phyloP scores from a whole-genome alignment of 2,329 filamentous ascomycete genomes.

The Mycosphaerelloides madeirae region DNA sequence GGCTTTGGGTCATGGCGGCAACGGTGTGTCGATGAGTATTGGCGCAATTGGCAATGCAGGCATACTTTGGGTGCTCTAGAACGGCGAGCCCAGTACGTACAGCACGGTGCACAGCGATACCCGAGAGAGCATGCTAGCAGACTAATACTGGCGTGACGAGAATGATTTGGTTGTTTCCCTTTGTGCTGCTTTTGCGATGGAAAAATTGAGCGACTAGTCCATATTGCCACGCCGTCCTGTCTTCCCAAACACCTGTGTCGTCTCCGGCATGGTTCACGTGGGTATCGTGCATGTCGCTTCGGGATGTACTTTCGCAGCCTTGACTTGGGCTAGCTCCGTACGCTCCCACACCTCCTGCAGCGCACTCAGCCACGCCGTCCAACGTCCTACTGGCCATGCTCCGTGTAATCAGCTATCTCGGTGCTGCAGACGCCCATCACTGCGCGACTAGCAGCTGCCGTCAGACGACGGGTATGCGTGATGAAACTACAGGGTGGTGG shows the following conservation, averaged over 20 bases:
- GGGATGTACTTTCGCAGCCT: no score
- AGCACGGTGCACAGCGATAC: slow-evolving; percentile 8
- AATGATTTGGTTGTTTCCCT: slow-evolving; percentile 8
- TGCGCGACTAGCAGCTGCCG: slow-evolving; percentile 1
- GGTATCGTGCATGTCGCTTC: no score
- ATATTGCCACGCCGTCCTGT: neutral
- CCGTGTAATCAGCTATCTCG: slow-evolving; percentile 5
- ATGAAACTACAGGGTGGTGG: neutral
- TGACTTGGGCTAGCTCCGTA: no score
- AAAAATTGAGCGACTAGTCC: slow-evolving; percentile 9
- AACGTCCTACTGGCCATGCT: slow-evolving; percentile 1
- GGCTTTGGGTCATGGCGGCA: neutral
- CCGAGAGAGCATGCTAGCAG: slow-evolving; percentile 10
- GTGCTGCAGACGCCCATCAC: slow-evolving; percentile 1
- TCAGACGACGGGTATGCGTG: slow-evolving; percentile 7
- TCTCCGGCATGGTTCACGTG: no score
- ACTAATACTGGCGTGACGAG: slow-evolving; percentile 8
- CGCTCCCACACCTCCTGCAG: no score
- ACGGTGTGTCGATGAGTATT: slow-evolving; percentile 4
- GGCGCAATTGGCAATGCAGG: slow-evolving; percentile 8
- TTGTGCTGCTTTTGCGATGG: slow-evolving; percentile 6
- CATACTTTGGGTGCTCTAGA: slow-evolving; percentile 9
- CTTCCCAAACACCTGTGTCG: no score
- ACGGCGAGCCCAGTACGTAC: neutral
- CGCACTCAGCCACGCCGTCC: slow-evolving; percentile 6